A percentile compares a stretch with the other conserved stretches of the same genome.
These are phyloP conservation scores for Amylocarpus encephaloides DNA, from an alignment of 2,329 filamentous ascomycete species.

Conservation along the genomic window DNA sequence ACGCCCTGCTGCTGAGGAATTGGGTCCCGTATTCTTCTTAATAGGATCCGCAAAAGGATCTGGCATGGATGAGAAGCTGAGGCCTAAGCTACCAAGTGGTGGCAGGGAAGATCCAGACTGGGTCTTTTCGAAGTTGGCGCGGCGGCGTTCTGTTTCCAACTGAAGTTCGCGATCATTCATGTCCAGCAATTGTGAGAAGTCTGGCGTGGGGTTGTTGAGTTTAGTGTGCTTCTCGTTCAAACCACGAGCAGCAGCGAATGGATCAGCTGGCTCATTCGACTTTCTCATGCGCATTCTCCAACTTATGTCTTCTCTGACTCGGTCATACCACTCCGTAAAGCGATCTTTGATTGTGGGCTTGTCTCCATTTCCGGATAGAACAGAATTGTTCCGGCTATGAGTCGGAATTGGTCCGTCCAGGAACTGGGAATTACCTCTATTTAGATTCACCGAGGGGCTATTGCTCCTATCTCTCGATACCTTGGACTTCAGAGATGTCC, in stretches of 20 bases:
- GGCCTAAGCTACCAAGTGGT: conserved; percentile 22
- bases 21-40: conserved; percentile 3
- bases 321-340: conserved; percentile 41
- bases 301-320: conserved; percentile 36
- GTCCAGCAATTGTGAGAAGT: conserved; percentile 26
- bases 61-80: conserved; percentile 22
- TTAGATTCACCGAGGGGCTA: conserved; percentile 41
- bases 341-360: conserved; percentile 30
- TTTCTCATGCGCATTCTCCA: conserved; percentile 35
- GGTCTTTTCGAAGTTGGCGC: conserved; percentile 15
- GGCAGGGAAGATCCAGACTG: conserved; percentile 13
- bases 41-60: conserved; percentile 27
- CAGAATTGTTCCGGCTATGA: conserved; percentile 37
- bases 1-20: neutral
- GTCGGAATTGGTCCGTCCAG: conserved; percentile 29
- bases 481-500: conserved; percentile 25
- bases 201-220: conserved; percentile 14
- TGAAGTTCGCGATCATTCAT: conserved; percentile 27
- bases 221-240: conserved; percentile 24
- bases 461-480: conserved; percentile 27
- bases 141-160: conserved; percentile 22
- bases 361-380: conserved; percentile 13
- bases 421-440: conserved; percentile 49
- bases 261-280: conserved; percentile 33
- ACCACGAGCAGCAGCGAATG: conserved; percentile 31